These are phyloP conservation scores for Daldinia grandis DNA, from an alignment of 495 filamentous ascomycete genomes.

Conservation along the genomic window DNA sequence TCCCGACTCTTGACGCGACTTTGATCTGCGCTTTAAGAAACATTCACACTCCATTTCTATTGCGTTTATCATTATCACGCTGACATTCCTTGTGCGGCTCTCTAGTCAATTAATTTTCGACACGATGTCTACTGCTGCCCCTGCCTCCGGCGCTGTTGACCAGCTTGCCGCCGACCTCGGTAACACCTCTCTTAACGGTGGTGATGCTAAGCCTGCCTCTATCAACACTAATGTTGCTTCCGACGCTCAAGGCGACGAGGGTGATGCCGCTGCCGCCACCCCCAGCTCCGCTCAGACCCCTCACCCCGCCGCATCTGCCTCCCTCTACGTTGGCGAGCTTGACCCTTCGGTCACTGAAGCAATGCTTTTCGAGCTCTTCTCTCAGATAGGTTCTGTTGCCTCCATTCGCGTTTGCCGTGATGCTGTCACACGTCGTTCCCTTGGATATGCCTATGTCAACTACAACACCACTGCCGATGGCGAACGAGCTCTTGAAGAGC, in stretches of 20 bases:
- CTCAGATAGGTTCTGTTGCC: slow-evolving; percentile 97
- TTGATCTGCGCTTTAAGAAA: not conserved
- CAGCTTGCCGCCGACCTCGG: slow-evolving; percentile 72
- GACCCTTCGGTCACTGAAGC: slow-evolving; percentile 98
- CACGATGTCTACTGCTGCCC: slow-evolving; percentile 71
- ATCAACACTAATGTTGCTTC: slow-evolving; percentile 72
- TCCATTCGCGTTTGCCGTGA: slow-evolving; percentile 99
- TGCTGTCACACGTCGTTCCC: slow-evolving; percentile 96
- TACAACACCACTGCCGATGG: slow-evolving; percentile 98
- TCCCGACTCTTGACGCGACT: slow-evolving; percentile 1
- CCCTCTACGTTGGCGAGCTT: slow-evolving; percentile 98
- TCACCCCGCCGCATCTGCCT: slow-evolving; percentile 87
- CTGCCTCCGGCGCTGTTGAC: slow-evolving; percentile 71
- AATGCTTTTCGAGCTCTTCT: slow-evolving; percentile 99
- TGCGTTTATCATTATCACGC: not conserved
- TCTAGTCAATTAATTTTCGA: slow-evolving; percentile 26
- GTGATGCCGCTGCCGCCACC: slow-evolving; percentile 68
- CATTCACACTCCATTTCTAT: not conserved
- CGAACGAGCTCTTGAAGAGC: slow-evolving; percentile 97
- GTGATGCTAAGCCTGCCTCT: slow-evolving; percentile 65
- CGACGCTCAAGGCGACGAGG: slow-evolving; percentile 61
- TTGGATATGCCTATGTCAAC: slow-evolving; percentile 99
- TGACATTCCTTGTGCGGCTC: slow-evolving; percentile 10
- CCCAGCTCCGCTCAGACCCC: slow-evolving; percentile 75
- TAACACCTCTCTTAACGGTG: slow-evolving; percentile 67